Percentiles rank a stretch among this genome's conserved stretches.
Evolutionary conservation across 2,329 filamentous ascomycete genomes (phyloP).

Genomic region (Trichoderma hamatum): DNA sequence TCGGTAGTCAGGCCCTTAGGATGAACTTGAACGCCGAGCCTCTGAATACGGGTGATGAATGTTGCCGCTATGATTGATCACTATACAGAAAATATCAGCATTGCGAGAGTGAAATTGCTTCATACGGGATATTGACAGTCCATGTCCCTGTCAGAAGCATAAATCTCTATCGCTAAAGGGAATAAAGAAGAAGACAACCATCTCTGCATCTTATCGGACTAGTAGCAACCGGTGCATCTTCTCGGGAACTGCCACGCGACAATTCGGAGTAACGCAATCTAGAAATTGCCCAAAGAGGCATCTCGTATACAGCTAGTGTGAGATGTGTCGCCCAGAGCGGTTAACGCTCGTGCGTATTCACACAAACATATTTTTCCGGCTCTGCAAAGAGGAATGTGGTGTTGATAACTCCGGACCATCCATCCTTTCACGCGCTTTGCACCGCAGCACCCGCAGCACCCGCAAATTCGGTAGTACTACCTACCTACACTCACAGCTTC

Average conservation of each 20-base stretch:
- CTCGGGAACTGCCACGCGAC: constrained; percentile 2
- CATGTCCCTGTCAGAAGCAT: not conserved
- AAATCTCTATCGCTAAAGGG: not conserved
- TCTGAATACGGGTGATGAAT: not conserved
- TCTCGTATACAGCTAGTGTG: constrained; percentile 1
- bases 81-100: no score
- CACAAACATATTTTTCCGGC: not conserved
- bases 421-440: not conserved
- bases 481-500: not conserved
- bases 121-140: not conserved
- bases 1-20: not conserved
- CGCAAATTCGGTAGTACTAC: not conserved
- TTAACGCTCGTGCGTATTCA: not conserved
- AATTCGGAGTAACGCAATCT: constrained; percentile 1
- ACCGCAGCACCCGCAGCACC: constrained; percentile 10
- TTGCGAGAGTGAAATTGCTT: not conserved
- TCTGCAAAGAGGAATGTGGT: not conserved
- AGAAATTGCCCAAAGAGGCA: constrained; percentile 2
- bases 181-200: not conserved
- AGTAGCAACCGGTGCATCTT: not conserved
- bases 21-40: not conserved
- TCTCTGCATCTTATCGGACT: not conserved
- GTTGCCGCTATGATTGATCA: not conserved
- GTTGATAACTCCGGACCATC: not conserved
- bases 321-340: not conserved